Conservation (phyloP, 257 asterid species). For the Mentha longifolia region DNA sequence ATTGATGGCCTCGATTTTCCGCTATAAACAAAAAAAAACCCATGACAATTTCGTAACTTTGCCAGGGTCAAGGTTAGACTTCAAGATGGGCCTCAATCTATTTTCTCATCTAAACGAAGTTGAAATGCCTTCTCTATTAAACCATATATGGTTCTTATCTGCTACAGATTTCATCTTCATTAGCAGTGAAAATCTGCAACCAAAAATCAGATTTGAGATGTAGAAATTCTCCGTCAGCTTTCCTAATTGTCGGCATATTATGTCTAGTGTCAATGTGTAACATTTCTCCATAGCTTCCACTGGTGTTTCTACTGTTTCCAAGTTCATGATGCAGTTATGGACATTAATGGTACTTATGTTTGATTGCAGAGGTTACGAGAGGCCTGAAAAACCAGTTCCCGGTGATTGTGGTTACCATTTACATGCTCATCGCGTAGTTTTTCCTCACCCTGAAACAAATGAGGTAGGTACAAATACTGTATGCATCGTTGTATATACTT, state of each 20-base stretch:
- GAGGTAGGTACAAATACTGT: conserved; percentile 51
- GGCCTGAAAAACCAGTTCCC: conserved; percentile 93
- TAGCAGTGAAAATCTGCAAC: background rate
- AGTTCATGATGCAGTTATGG: background rate
- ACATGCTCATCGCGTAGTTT: conserved; percentile 77
- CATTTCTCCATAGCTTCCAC: background rate
- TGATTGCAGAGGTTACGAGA: conserved; percentile 70
- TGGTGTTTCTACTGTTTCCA: conserved; percentile 1
- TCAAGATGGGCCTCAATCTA: background rate
- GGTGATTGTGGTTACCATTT: conserved; percentile 96
- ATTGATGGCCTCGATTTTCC: background rate
- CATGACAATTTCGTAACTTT: background rate
- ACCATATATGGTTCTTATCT: background rate
- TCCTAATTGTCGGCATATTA: conserved; percentile 4
- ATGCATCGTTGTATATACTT: background rate
- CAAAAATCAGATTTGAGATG: background rate
- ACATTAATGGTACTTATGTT: conserved; percentile 19
- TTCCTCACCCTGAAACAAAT: conserved; percentile 67
- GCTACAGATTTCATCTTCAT: background rate
- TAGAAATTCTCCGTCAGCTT: background rate
- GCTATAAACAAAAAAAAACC: background rate
- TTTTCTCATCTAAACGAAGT: background rate
- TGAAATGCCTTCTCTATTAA: background rate
- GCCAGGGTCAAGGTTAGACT: background rate
- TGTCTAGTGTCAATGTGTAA: background rate